Base-by-base conservation (phyloP, 2,329 filamentous ascomycete genomes). In the Davidsoniella neocaledoniae region DNA sequence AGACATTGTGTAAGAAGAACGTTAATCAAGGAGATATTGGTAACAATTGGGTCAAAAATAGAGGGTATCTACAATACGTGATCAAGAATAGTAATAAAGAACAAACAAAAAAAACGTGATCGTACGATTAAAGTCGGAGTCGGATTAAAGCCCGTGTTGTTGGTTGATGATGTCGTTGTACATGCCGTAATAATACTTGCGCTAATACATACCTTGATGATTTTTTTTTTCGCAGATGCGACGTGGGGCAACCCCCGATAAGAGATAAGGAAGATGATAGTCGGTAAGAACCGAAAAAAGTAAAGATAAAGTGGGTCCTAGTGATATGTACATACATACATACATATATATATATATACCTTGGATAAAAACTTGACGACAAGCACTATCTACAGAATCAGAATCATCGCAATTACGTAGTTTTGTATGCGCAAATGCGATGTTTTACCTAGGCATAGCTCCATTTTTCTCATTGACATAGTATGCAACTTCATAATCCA, bases 1-100 rank as follows among this genome's bases (percentile, higher is more conserved):
- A 57, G 86, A 77, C 86, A 94, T 94, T 29, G 29, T 55, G 12
- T 38, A 33, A 33, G 26, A 33, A 33, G 10, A 12, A 12, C 10
- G 26, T 4, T 9, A 10, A 8, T 33, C 10, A 9, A 3, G 36
- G 47, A 42, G 14, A 38, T 38, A 25, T 25, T 12, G 21, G 17
- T 43, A 26, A 25, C 29, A 44, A 12, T 7, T 4, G 19, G 29
- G 2, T 48, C 14, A 9, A 29, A 43, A 23, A 2, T 19, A 6
- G n/a, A 14, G 38, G 4, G 23, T 33, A 44, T 33, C 43, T 29
- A 16, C 7, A 42, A 4, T 26, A 16, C 10, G 16, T 26, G 25
- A 43, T 16, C 4, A 5, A 14, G 9, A 43, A 23, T 23, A 5
- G 5, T 23, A 23, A 5, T 23, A 4, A 23, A 1, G 9, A 33